Evolutionary conservation across 106 monocot species (phyloP).

Genomic region (Apostasia shenzhenica): DNA sequence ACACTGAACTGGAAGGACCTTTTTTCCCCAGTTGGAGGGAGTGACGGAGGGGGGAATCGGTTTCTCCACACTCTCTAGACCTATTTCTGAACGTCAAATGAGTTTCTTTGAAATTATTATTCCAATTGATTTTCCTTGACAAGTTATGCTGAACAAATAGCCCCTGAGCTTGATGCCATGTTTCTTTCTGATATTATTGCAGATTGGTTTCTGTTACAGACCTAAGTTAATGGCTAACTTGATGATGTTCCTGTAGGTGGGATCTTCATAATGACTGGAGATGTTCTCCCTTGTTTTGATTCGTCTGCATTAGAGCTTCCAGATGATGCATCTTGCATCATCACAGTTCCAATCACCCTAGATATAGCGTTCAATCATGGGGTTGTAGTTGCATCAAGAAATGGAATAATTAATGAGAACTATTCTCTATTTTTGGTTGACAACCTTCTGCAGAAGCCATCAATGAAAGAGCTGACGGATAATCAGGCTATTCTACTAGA

Average conservation of each 20-base stretch:
- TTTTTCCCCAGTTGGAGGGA: no score
- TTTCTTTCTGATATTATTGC: neutral
- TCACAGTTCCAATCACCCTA: conserved; percentile 86
- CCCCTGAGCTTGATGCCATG: neutral
- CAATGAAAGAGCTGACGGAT: conserved; percentile 53
- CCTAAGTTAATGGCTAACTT: neutral
- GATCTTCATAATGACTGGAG: conserved; percentile 97
- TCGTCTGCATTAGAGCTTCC: conserved; percentile 74
- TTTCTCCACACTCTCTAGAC: no score
- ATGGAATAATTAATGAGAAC: conserved; percentile 23
- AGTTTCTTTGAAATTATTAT: neutral
- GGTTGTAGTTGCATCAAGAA: conserved; percentile 66
- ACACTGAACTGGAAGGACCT: no score
- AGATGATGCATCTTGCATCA: conserved; percentile 70
- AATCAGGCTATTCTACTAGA: conserved; percentile 70
- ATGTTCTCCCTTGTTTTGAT: conserved; percentile 98
- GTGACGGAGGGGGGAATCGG: no score
- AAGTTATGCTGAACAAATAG: neutral
- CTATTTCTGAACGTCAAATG: neutral
- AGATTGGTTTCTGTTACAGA: neutral
- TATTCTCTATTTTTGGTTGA: conserved; percentile 67
- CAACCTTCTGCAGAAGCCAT: conserved; percentile 90
- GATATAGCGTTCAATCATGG: conserved; percentile 94
- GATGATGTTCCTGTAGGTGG: conserved; percentile 57
- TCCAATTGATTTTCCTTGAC: neutral